These are phyloP conservation scores for Aspergillaceae sp. DNA, from an alignment of 2,329 filamentous ascomycete genomes.

Conservation along the genomic window DNA sequence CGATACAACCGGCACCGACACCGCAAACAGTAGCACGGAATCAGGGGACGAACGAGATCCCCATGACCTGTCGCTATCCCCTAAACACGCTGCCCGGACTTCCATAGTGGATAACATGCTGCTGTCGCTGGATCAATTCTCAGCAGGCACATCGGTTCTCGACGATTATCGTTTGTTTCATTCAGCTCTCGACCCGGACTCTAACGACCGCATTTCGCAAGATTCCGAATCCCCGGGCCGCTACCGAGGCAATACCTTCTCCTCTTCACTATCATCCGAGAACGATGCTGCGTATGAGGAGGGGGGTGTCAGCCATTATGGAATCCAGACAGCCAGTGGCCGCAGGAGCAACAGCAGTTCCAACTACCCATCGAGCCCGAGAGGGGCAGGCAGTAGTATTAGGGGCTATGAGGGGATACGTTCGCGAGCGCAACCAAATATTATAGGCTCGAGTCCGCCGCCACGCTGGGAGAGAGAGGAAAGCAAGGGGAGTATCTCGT, in stretches of 20 bases:
- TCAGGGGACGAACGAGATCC: constrained; percentile 35
- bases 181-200: constrained; percentile 34
- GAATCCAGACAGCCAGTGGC: constrained; percentile 37
- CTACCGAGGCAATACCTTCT: constrained; percentile 51
- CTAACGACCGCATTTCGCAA: constrained; percentile 21
- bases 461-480: constrained; percentile 44
- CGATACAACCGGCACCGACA: constrained; percentile 24
- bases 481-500: constrained; percentile 67
- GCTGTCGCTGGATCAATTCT: constrained; percentile 79
- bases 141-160: constrained; percentile 30
- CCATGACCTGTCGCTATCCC: constrained; percentile 76
- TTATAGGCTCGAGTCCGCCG: constrained; percentile 15
- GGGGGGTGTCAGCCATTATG: constrained; percentile 29
- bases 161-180: constrained; percentile 32
- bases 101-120: constrained; percentile 96
- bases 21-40: constrained; percentile 24
- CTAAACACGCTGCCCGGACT: constrained; percentile 69
- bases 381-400: constrained; percentile 53
- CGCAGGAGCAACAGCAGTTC: constrained; percentile 75
- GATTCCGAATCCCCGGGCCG: constrained; percentile 31
- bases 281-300: constrained; percentile 38
- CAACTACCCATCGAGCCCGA: constrained; percentile 54
- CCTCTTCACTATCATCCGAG: constrained; percentile 52
- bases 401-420: constrained; percentile 36
- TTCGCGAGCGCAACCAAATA: constrained; percentile 29